These are phyloP conservation scores for Kuraishia capsulata DNA, from an alignment of 805 yeast species.

Conservation along the genomic window DNA sequence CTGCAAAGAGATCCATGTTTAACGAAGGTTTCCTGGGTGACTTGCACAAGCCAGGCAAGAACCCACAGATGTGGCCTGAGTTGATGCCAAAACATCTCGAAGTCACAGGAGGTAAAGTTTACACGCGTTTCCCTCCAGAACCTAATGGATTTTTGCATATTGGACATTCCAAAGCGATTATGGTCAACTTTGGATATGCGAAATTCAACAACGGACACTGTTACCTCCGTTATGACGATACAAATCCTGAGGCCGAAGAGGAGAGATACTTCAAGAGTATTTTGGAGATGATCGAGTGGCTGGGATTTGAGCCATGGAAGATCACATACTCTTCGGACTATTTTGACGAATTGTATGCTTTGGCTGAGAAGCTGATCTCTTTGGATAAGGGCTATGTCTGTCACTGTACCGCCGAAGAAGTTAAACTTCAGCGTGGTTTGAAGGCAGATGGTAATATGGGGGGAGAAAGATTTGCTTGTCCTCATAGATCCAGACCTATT, in stretches of 20 bases:
- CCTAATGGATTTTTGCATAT: conserved; percentile 97
- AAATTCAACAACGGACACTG: conserved; percentile 79
- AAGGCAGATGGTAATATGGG: conserved; percentile 89
- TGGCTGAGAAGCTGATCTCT: conserved; percentile 76
- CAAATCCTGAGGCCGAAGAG: conserved; percentile 98
- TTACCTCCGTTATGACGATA: conserved; percentile 91
- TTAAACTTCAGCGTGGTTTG: conserved; percentile 84
- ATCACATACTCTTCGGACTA: conserved; percentile 94
- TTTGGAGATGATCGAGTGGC: conserved; percentile 79
- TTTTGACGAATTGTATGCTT: conserved; percentile 77
- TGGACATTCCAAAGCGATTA: conserved; percentile 96
- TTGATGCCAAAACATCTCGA: conserved; percentile 72
- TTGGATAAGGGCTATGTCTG: conserved; percentile 81
- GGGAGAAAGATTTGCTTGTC: conserved; percentile 81
- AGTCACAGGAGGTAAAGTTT: conserved; percentile 73
- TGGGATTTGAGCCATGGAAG: conserved; percentile 91
- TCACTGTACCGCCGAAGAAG: conserved; percentile 87
- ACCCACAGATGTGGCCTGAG: conserved; percentile 85
- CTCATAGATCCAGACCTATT: conserved; percentile 58
- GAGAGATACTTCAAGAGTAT: conserved; percentile 83
- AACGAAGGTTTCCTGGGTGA: conserved; percentile 93
- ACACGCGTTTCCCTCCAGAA: conserved; percentile 97
- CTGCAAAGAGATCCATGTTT: conserved; percentile 63
- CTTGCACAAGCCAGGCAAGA: conserved; percentile 90
- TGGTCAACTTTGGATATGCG: conserved; percentile 97